Conservation (phyloP, 1,284 basidiomycete genomes). For the Xerocomus nothofagi region DNA sequence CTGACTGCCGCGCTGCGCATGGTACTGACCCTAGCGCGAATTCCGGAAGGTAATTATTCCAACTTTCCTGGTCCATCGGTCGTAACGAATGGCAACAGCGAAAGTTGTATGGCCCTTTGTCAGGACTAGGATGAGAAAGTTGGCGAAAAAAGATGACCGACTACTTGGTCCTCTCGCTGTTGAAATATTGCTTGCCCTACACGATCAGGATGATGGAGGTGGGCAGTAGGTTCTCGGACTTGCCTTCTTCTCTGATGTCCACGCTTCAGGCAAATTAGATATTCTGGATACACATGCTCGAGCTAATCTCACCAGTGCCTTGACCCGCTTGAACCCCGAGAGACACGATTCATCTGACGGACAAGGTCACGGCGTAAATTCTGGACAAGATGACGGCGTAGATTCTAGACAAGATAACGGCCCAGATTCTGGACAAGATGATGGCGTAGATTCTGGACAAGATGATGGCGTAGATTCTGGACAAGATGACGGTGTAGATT, state of each 20-base stretch:
- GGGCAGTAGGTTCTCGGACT: background rate
- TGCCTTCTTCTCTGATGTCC: background rate
- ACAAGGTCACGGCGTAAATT: background rate
- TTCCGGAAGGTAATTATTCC: constrained; percentile 11
- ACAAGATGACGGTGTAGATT: too few species aligned
- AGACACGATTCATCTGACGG: background rate
- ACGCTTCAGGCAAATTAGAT: constrained; percentile 8
- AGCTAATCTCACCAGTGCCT: constrained; percentile 18
- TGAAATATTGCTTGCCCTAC: constrained; percentile 21
- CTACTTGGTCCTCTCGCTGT: constrained; percentile 24
- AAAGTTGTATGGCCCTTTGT: constrained; percentile 6
- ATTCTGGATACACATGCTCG: constrained; percentile 5
- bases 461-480: too few species aligned
- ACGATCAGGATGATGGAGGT: constrained; percentile 7
- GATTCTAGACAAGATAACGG: too few species aligned
- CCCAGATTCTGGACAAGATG: too few species aligned
- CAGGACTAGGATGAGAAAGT: constrained; percentile 10
- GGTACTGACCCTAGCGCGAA: constrained; percentile 19
- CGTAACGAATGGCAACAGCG: background rate
- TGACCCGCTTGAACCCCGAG: constrained; percentile 7
- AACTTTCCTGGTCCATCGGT: background rate
- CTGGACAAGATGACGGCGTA: constrained; percentile 4
- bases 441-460: too few species aligned
- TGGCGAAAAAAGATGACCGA: constrained; percentile 11
- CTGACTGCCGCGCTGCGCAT: constrained; percentile 21